Evolutionary conservation across 768 basidiomycete species (phyloP), one percentile per base, ranked within the genome.

Genomic region (Lactarius tabidus): DNA sequence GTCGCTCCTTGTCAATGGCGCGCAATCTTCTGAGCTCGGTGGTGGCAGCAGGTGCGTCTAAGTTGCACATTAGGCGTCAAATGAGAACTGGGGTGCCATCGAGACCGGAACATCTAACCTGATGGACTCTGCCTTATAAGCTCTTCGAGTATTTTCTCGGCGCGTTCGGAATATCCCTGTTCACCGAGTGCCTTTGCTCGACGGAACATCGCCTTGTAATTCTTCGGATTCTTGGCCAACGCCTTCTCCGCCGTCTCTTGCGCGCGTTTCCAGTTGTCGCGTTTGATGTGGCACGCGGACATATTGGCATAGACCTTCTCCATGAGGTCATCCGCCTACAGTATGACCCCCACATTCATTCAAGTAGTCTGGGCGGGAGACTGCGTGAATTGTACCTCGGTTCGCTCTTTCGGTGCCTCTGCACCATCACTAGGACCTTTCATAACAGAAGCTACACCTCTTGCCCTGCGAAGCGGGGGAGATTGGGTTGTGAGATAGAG

Each of bases 271-370:
- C 89, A 94, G 72, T 91, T 94, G 55, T 80, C 79, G 57, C 85
- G 84, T 75, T 91, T 92, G 71, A 93, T 77, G 73, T 93, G 90
- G 69, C 90, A 91, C 6, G 90, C 90, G 3, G 87, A 84, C 88
- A 91, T 89, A 63, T 94, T 94, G 4, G 89, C 84, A 67, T 93
- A 90, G 54, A 93, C 85, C 77, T 89, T 93, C 75, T 90, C 90
- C 23, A 91, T 74, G 43, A 92, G 80, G 12, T 85, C 78, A 73
- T 93, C 92, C 23, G 85, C 81, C 91, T 93, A 56, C 51, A 3
- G 12, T 10, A 26, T 67, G 8, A 45, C 52, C 29, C 20, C 8
- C 28, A 28, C 23, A 45, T 20, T 14, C 28, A 56, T 57, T 33
- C 41, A 29, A 18, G 39, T 51, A 28, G 35, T 33, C 36, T 33